Percentiles rank a stretch among this genome's conserved stretches.
These are phyloP conservation scores for Termitomyces sp. DNA, from an alignment of 768 basidiomycete species.

Conservation along the genomic window DNA sequence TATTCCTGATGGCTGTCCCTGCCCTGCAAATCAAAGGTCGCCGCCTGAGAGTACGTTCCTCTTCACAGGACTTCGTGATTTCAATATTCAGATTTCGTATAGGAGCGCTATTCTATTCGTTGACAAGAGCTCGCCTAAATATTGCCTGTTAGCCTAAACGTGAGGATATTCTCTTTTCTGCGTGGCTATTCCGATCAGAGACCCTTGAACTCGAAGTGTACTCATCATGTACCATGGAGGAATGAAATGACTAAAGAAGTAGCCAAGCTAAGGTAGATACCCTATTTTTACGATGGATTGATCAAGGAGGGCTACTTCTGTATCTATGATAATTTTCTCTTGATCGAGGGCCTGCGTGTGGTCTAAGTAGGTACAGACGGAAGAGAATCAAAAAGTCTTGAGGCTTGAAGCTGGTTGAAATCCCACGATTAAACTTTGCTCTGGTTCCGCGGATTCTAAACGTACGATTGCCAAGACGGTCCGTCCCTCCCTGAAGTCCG, in stretches of 20 bases:
- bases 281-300: neutral
- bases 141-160: too few relatives aligned
- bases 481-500: too few relatives aligned
- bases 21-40: constrained; percentile 39
- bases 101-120: constrained; percentile 18
- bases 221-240: neutral
- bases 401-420: too few relatives aligned
- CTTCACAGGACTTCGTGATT: neutral
- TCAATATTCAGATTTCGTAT: neutral
- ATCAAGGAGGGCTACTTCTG: neutral
- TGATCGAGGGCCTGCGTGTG: too few relatives aligned
- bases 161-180: neutral
- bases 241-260: neutral
- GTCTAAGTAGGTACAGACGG: too few relatives aligned
- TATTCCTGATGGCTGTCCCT: constrained; percentile 47
- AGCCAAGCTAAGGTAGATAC: neutral
- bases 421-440: too few relatives aligned
- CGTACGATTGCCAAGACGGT: too few relatives aligned
- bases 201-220: neutral
- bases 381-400: too few relatives aligned
- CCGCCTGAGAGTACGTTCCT: constrained; percentile 30
- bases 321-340: neutral
- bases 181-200: neutral
- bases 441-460: too few relatives aligned
- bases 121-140: neutral